These are phyloP conservation scores for Flagelloscypha sp. DNA, from an alignment of 768 basidiomycete species.

Conservation along the genomic window DNA sequence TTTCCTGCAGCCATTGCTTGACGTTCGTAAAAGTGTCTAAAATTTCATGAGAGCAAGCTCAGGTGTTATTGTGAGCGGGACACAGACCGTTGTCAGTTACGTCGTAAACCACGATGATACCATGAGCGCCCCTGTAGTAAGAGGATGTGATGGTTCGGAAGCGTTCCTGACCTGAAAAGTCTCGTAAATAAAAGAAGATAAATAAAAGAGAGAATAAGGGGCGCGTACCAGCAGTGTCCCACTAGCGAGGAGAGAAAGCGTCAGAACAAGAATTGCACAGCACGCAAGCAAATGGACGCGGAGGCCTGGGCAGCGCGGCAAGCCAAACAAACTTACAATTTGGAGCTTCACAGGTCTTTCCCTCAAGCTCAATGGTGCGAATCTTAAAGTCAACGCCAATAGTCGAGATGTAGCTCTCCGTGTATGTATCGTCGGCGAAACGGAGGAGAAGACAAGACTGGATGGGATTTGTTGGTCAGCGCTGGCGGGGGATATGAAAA, in stretches of 20 bases:
- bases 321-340: conserved; percentile 58
- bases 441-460: conserved; percentile 89
- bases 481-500: conserved; percentile 15
- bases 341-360: conserved; percentile 98
- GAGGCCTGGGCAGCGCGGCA: conserved; percentile 1
- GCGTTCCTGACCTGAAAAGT: conserved; percentile 75
- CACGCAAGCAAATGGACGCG: conserved; percentile 4
- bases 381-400: conserved; percentile 99
- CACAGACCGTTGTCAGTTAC: conserved; percentile 84
- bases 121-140: conserved; percentile 88
- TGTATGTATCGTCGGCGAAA: conserved; percentile 95
- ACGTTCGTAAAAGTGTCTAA: conserved; percentile 91
- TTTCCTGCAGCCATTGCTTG: conserved; percentile 92
- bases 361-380: conserved; percentile 96
- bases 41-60: too few relatives aligned
- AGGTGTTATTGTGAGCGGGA: conserved; percentile 5
- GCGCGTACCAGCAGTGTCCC: conserved; percentile 88
- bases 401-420: conserved; percentile 94
- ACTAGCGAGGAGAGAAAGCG: conserved; percentile 41
- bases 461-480: conserved; percentile 16
- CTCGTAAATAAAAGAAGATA: conserved; percentile 5
- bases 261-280: conserved; percentile 15
- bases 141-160: conserved; percentile 93
- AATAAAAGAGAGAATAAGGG: conserved; percentile 3
- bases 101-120: conserved; percentile 94